Base-by-base conservation (phyloP, 2,329 filamentous ascomycete species). In the Blumeria hordei region DNA sequence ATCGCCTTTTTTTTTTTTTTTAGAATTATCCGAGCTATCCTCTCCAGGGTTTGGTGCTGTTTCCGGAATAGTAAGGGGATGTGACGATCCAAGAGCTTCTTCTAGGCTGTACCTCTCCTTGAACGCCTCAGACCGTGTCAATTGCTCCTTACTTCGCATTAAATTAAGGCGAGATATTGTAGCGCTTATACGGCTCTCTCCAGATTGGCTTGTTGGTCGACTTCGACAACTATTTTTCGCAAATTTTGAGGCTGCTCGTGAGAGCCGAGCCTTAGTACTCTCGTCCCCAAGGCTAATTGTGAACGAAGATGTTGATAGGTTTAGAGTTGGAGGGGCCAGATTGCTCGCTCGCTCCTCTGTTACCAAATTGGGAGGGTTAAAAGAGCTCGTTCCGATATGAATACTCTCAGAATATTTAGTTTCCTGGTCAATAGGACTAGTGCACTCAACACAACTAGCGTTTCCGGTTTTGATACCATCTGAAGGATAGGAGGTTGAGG, bases 221-320 rank as follows among this genome's bases (percentile, higher is more conserved):
- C 77, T 78, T 60, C 72, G 71, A 51, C 65, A 67, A 60, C 68
- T 60, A 55, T 68, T 60, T 66, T 69, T 64, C 21, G 72, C 67
- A 59, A 80, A 77, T 50, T 71, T 72, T 5, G 74, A 73, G 12
- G 77, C 76, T 1, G 77, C 76, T 12, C 77, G 71, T 7, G 75
- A 78, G 10, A 80, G 62, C 8, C 77, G 69, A 33, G 76, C 73
- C 2, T 72, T 68, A 1, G 75, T 72, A 0, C 67, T 69, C 59
- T 80, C 77, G 57, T 80, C 77, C 32, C 64, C 67, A 0, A 75
- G 74, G 1, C 70, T 71, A 8, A 69, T 64, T 7, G 65, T 66
- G 3, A 70, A 67, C 0, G 70, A 70, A n/a, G 65, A 62, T 52
- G 54, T 64, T 34, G 63, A 67, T 69, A 65, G 64, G 0, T 71